Conservation (phyloP, 805 yeast genomes). For the Lachancea sp. region DNA sequence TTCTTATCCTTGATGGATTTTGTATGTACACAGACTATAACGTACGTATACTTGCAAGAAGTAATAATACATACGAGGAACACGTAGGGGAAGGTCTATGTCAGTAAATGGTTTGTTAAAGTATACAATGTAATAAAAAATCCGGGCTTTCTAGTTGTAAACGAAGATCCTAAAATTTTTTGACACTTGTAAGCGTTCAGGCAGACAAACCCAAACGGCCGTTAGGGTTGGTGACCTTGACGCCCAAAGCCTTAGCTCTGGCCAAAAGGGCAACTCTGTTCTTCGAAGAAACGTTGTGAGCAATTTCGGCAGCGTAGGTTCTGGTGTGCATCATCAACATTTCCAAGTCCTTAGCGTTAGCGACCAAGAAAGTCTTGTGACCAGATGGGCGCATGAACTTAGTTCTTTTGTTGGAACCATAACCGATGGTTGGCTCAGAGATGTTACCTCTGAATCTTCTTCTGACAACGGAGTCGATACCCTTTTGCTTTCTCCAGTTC, state of each 20-base stretch:
- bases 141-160: conserved; percentile 1
- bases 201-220: conserved; percentile 98
- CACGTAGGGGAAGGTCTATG: not conserved
- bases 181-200: conserved; percentile 38
- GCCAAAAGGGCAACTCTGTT: conserved; percentile 95
- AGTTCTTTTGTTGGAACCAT: conserved; percentile 99
- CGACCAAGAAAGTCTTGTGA: conserved; percentile 93
- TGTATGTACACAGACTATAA: conserved; percentile 2
- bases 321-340: conserved; percentile 93
- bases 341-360: conserved; percentile 91
- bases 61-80: too few relatives aligned
- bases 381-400: conserved; percentile 94
- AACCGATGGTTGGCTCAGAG: conserved; percentile 99
- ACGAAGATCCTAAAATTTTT: conserved; percentile 4
- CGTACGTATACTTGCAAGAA: too few relatives aligned
- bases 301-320: conserved; percentile 99
- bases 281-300: conserved; percentile 96
- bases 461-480: conserved; percentile 99
- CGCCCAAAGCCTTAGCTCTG: conserved; percentile 97
- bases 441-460: conserved; percentile 99
- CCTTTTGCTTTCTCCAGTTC: conserved; percentile 99
- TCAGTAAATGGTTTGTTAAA: conserved; percentile 9
- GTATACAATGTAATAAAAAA: conserved; percentile 11
- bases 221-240: conserved; percentile 98
- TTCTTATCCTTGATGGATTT: conserved; percentile 4